Evolutionary conservation across 2,329 filamentous ascomycete genomes (phyloP).

Genomic region (Apiospora koreana): DNA sequence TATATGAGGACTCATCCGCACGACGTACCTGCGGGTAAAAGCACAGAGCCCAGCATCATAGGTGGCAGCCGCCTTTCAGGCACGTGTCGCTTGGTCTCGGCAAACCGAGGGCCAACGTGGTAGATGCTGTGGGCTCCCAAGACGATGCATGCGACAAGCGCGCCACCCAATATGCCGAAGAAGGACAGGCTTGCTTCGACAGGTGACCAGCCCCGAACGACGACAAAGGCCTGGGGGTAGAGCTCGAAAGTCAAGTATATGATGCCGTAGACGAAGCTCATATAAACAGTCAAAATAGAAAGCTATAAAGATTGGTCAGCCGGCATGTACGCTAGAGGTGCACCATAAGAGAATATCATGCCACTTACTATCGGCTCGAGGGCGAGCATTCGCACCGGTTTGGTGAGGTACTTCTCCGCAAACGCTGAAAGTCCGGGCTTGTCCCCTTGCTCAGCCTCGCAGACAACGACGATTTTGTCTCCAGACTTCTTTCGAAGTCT

Average conservation of each 20-base stretch:
- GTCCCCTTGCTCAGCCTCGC: background rate
- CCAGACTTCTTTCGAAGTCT: background rate
- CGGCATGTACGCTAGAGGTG: background rate
- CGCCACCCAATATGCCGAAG: background rate
- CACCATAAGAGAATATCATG: background rate
- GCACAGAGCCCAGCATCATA: background rate
- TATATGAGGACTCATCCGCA: background rate
- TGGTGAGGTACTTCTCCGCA: background rate
- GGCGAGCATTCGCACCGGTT: background rate
- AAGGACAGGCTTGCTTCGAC: background rate
- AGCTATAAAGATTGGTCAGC: background rate
- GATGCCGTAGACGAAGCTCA: background rate
- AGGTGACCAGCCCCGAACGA: background rate
- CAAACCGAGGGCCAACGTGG: background rate
- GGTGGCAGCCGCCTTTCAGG: background rate
- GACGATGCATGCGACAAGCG: background rate
- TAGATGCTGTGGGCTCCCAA: background rate
- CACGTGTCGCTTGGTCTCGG: background rate
- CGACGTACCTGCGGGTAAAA: background rate
- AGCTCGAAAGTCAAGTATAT: background rate
- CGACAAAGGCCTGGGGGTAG: background rate
- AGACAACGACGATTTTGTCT: background rate
- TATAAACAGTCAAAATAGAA: background rate
- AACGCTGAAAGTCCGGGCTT: background rate
- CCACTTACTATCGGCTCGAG: background rate